A percentile compares a stretch with the other conserved stretches of the same genome.
These are phyloP conservation scores for Epichloe coenophiala DNA, from an alignment of 2,329 filamentous ascomycete genomes.

Conservation along the genomic window DNA sequence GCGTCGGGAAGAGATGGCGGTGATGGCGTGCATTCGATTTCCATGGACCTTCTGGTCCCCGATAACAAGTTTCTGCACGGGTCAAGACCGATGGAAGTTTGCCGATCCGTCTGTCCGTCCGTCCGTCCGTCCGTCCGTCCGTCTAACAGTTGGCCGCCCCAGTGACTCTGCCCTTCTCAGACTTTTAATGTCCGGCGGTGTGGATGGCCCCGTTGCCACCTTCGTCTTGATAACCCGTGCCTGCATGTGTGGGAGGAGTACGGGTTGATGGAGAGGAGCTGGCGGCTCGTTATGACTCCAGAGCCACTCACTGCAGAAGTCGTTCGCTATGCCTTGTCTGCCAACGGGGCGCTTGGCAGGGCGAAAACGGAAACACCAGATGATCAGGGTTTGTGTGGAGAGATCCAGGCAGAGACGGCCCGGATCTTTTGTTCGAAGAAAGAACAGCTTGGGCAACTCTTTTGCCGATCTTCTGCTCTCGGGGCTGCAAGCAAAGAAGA, in stretches of 20 bases:
- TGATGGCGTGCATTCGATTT: not conserved
- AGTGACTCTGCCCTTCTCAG: not conserved
- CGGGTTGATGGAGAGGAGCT: too few species aligned
- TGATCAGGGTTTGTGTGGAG: not conserved
- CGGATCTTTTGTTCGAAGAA: not conserved
- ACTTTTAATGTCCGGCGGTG: not conserved
- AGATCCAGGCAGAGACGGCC: not conserved
- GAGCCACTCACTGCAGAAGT: too few species aligned
- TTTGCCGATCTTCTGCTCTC: not conserved
- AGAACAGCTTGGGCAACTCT: not conserved
- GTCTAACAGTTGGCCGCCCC: too few species aligned
- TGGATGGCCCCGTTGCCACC: not conserved
- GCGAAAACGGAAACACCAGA: not conserved
- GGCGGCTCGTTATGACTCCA: too few species aligned
- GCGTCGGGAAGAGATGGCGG: not conserved
- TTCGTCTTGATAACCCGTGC: not conserved
- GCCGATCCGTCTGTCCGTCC: not conserved
- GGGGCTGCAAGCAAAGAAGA: too few species aligned
- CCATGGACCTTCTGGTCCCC: too few species aligned
- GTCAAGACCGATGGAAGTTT: not conserved
- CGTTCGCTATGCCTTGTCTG: too few species aligned
- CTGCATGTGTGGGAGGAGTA: not conserved
- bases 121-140: too few species aligned
- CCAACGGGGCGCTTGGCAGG: not conserved
- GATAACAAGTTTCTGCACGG: too few species aligned